phyloP scores from a whole-genome alignment of 495 filamentous ascomycete genomes.

The Chaetomium cochliodes region DNA sequence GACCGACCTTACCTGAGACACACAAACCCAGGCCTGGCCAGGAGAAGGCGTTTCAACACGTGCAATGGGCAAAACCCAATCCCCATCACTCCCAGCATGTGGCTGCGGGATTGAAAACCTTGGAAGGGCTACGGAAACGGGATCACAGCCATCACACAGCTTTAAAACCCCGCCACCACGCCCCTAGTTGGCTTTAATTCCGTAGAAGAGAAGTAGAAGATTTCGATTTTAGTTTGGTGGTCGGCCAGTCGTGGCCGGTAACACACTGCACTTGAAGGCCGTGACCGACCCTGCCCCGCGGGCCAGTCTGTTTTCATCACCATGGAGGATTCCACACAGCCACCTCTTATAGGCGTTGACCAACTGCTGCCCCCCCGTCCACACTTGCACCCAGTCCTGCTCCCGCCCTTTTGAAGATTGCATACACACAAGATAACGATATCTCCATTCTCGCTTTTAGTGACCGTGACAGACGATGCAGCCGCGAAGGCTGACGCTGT shows the following conservation, averaged over 20 bases:
- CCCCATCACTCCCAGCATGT: background rate
- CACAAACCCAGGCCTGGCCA: background rate
- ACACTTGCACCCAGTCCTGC: background rate
- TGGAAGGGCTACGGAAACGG: background rate
- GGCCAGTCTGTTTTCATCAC: background rate
- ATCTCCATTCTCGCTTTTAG: background rate
- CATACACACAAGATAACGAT: background rate
- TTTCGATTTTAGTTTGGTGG: background rate
- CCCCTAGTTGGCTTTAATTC: background rate
- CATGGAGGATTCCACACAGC: slow-evolving; percentile 1
- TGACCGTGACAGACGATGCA: slow-evolving; percentile 3
- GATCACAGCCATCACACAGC: background rate
- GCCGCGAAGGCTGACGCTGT: background rate
- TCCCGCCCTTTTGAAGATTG: background rate
- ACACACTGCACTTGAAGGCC: background rate
- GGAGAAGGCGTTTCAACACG: background rate
- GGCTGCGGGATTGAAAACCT: background rate
- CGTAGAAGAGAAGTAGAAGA: no score
- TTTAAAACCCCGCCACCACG: background rate
- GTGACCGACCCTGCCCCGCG: background rate
- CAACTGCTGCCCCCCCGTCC: background rate
- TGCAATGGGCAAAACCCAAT: background rate
- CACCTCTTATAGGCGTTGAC: background rate
- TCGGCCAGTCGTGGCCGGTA: background rate
- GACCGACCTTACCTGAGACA: background rate